Evolutionary conservation across 306 rosid genomes (phyloP), one percentile per base, ranked within the genome.

Genomic region (Medicago arabica): DNA sequence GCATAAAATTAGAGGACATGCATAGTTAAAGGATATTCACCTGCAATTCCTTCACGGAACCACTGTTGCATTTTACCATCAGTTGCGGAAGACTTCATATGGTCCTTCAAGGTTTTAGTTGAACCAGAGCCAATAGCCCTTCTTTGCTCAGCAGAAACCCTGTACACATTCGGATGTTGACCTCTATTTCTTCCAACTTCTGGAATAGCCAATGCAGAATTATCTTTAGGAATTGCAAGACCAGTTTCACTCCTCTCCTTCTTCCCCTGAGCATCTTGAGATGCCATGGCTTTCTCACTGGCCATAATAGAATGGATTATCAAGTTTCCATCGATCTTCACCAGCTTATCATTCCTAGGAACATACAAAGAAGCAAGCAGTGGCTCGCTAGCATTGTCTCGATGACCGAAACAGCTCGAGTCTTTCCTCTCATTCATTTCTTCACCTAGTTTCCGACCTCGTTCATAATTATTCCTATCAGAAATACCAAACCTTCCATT

Each of bases 31-130:
- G 31, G 78, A 51, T 25, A 40, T 69, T 84, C 81, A 93, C 98
- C 98, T 83, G 96, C 97, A 82, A 90, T 83, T 8, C 98, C 99
- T 86, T 96, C 99, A n/a, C 87, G 94, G 82, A 96, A 96, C 99
- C 98, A 92, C 87, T 92, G 98, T 60, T 90, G 98, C 76, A 90
- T 90, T 80, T 82, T 89, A 68, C 99, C 97, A 88, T 96, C 92
- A 76, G 88, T 83, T n/a, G 88, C 78, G 21, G 87, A 75, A 72
- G 96, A 83, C 80, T 87, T 88, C 74, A 80, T 67, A 62, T 74
- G 90, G 84, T 87, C 87, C 83, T 84, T 89, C 81, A 75, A 80
- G 69, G 78, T 77, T 64, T 88, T 86, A 67, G 87, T 38, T 12
- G 92, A 80, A 71, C 93, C 86, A 66, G 90, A 76, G 49, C 89